Conservation (phyloP, 176 grass and related monocot genomes). For the Ampelocalamus luodianensis region DNA sequence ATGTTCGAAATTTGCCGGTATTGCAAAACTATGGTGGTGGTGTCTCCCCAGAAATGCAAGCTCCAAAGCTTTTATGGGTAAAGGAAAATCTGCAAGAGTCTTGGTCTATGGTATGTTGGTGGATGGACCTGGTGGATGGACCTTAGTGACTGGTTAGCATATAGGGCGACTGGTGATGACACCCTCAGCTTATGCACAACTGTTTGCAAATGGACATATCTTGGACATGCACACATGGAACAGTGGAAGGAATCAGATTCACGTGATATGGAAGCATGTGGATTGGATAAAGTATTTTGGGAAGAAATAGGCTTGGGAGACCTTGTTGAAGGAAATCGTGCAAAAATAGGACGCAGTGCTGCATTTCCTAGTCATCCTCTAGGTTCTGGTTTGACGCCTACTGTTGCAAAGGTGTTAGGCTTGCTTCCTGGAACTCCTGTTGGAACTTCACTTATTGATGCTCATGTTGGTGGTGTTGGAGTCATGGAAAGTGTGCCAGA, state of each 20-base stretch:
- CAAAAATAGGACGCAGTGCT: slow-evolving; percentile 92
- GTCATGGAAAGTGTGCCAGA: slow-evolving; percentile 79
- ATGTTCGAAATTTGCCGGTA: slow-evolving; percentile 74
- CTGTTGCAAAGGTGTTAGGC: slow-evolving; percentile 84
- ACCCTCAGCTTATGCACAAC: slow-evolving; percentile 97
- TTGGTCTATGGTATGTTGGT: slow-evolving; percentile 88
- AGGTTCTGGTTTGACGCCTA: slow-evolving; percentile 86
- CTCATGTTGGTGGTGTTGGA: slow-evolving; percentile 94
- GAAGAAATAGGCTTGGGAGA: slow-evolving; percentile 94
- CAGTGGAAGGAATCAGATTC: slow-evolving; percentile 70
- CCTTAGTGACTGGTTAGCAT: slow-evolving; percentile 97
- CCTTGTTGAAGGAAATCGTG: slow-evolving; percentile 74
- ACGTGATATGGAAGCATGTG: slow-evolving; percentile 83
- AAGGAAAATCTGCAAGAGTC: slow-evolving; percentile 96
- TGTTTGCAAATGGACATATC: slow-evolving; percentile 96
- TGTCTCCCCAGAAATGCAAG: slow-evolving; percentile 96
- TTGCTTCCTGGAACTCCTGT: slow-evolving; percentile 80
- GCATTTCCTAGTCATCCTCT: slow-evolving; percentile 98
- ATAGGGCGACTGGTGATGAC: slow-evolving; percentile 94
- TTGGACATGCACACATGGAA: slow-evolving; percentile 89
- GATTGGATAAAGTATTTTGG: slow-evolving; percentile 95
- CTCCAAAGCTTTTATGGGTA: slow-evolving; percentile 97
- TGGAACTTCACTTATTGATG: slow-evolving; percentile 98
- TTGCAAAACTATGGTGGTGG: slow-evolving; percentile 87
- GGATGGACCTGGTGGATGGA: no score